Evolutionary conservation across 116 monocot species (phyloP).

Genomic region (Iris pallida): DNA sequence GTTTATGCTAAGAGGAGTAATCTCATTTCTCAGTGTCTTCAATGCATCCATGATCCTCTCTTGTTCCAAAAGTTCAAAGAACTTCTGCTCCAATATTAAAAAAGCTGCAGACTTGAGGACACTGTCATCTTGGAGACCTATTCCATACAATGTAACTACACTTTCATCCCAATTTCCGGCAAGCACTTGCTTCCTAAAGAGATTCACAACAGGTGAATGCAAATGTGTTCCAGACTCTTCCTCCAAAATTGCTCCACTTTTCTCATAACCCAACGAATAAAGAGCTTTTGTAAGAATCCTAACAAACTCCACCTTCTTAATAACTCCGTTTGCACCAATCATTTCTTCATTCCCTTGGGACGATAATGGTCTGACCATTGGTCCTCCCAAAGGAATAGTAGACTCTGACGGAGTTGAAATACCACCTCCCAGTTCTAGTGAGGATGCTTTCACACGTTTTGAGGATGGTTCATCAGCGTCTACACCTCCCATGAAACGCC

Average conservation of each 20-base stretch:
- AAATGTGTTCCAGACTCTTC: conserved; percentile 52
- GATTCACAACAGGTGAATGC: conserved; percentile 16
- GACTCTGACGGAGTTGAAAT: conserved; percentile 21
- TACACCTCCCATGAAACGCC: conserved; percentile 91
- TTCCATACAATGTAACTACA: conserved; percentile 22
- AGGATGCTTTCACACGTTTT: conserved; percentile 72
- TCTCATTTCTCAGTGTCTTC: conserved; percentile 51
- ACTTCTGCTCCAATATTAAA: conserved; percentile 38
- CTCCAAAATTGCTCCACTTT: conserved; percentile 57
- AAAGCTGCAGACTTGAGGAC: conserved; percentile 25
- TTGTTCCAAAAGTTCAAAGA: conserved; percentile 37
- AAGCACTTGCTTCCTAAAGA: conserved; percentile 31
- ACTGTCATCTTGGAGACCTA: conserved; percentile 21
- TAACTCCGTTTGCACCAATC: conserved; percentile 62
- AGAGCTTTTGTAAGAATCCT: conserved; percentile 74
- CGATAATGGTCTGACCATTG: conserved; percentile 61
- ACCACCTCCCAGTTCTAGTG: conserved; percentile 27
- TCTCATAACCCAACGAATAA: conserved; percentile 85
- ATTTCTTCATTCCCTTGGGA: conserved; percentile 62
- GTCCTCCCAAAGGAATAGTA: conserved; percentile 40
- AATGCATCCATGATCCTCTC: conserved; percentile 53
- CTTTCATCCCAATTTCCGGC: conserved; percentile 42
- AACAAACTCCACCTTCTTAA: conserved; percentile 74
- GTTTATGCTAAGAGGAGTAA: conserved; percentile 55
- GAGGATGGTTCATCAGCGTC: conserved; percentile 74